Base-by-base conservation (phyloP, 1,284 basidiomycete genomes). In the Pascua sp. region DNA sequence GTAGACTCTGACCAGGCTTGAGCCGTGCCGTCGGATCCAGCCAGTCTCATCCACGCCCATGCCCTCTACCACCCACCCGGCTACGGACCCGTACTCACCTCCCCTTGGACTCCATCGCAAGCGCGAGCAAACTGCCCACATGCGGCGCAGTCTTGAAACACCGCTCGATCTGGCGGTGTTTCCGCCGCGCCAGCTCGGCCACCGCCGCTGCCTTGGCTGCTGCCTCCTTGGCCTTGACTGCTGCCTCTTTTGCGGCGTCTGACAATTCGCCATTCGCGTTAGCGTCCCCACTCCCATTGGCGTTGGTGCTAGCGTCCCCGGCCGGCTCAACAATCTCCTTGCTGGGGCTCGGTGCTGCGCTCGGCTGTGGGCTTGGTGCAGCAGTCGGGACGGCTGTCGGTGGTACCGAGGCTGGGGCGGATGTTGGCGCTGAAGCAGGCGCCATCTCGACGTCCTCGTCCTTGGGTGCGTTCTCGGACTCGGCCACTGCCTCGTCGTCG, bases 101-200 rank as follows among this genome's bases (percentile, higher is more conserved):
- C 0, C 70, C 72, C 8, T 57, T 49, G 2, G 69, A 70, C 45
- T 71, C 67, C 5, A 71, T 57, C 0, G 66, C 60, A 10, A 76
- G 59, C 24, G 62, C 61, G 3, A 74, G 59, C 11, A 74, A 49
- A 13, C 59, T 56, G 0, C 68, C 68, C 41, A 57, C 58, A 44
- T 67, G 63, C 40, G 61, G 62, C 12, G 66, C 49, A 9, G 61
- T 53, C 39, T 68, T 66, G 44, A 65, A 59, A 24, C 67, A 60
- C 16, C 62, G 55, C 5, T 60, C 56, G 5, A 74, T 61, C 56
- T 71, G 71, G 41, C 59, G 62, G 13, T 64, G 60, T 42, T 58
- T 59, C 17, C 53, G 54, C 44, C 59, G 56, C 24, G 64, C 62
- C 5, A 55, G 49, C 40, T 63, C 58, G 24, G 36, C 49, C 13